Evolutionary conservation across 345 rosid species (phyloP), one percentile per base, ranked within the genome.

Genomic region (Fremontodendron californicum): DNA sequence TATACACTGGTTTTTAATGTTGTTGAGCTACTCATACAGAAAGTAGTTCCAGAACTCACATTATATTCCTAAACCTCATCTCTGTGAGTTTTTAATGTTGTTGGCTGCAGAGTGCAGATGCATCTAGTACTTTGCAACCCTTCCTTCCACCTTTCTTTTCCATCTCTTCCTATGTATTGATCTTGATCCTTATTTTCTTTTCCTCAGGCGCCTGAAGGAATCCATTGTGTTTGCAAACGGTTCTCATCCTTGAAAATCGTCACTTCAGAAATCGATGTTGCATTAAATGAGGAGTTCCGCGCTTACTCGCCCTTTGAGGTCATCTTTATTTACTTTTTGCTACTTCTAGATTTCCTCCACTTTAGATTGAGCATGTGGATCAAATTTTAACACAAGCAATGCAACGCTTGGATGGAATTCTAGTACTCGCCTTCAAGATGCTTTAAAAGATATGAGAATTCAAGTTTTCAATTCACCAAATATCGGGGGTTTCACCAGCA

Each of bases 11-110:
- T 94, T 72, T 94, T n/a, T n/a, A n/a, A n/a, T n/a, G n/a, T n/a
- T n/a, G n/a, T 92, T 23, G 91, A 90, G 72, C 89, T 95, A 62
- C 96, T 95, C 60, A 83, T 93, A 75, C 89, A 83, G 78, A 92
- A 95, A 86, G 96, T 97, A 81, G 99, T 95, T 11, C 99, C 99
- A 48, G 99, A 93, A 84, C 97, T 39, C 87, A 95, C 88, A 93
- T 95, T 40, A 95, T 93, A 82, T 95, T 95, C 87, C 88, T 95
- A n/a, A 95, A 93, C 73, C 93, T 93, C 45, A 90, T 95, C 65
- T 95, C 98, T 49, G 99, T 95, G 75, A 95, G 88, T 77, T 49
- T 16, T 74, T 73, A 42, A 51, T 9, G 13, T 57, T 61, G 37
- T 27, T 60, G 37, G 37, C 64, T 27, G 64, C 64, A n/a, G n/a